Conservation (phyloP, 2,329 filamentous ascomycete genomes). For the Celoporthe dispersa region DNA sequence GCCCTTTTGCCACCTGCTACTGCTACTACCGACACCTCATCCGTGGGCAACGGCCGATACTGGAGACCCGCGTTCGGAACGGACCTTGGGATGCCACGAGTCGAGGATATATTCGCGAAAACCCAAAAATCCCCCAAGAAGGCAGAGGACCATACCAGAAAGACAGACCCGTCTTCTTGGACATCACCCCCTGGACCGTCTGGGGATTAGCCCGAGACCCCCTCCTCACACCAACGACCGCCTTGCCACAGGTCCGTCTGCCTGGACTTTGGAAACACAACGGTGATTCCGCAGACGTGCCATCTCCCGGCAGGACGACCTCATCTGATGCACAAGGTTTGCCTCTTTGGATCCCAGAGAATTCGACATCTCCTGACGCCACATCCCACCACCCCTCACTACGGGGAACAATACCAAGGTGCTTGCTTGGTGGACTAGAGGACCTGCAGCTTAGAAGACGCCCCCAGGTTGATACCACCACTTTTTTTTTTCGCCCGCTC, state of each 20-base stretch:
- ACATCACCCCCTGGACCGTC: neutral
- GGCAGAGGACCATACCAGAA: neutral
- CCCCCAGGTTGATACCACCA: constrained; percentile 16
- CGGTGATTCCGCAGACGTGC: too few species aligned
- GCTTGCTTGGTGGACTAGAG: neutral
- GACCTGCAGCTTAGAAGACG: constrained; percentile 12
- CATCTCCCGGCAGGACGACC: neutral
- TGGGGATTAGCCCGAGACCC: neutral
- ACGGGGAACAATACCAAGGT: neutral
- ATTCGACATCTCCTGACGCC: neutral
- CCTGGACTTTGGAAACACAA: too few species aligned
- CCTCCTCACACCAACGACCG: neutral
- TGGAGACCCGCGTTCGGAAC: neutral
- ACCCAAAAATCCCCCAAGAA: too few species aligned
- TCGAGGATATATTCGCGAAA: neutral
- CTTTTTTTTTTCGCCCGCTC: neutral
- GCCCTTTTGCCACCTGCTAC: constrained; percentile 18
- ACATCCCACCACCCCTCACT: neutral
- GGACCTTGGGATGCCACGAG: neutral
- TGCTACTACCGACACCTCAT: neutral
- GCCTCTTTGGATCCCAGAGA: neutral
- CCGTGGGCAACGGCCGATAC: neutral
- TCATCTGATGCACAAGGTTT: neutral
- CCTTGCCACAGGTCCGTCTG: neutral
- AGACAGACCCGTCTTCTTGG: neutral